phyloP scores from a whole-genome alignment of 225 moss, liverwort and hornwort genomes.

The Neckera pumila region DNA sequence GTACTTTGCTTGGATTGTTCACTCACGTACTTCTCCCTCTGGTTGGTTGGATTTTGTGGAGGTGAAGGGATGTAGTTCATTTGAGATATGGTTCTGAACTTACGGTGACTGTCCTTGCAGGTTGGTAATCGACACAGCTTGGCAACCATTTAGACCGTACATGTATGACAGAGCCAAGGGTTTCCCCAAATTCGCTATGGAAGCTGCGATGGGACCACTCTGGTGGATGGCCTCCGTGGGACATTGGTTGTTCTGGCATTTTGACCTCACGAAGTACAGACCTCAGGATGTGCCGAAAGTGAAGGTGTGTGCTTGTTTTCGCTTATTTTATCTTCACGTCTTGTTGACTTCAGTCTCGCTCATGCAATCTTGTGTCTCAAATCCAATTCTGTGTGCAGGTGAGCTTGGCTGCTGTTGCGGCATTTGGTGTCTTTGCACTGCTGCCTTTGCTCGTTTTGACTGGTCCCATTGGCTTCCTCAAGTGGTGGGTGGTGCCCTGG shows the following conservation, averaged over 20 bases:
- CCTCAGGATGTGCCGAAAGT: constrained; percentile 70
- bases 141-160: constrained; percentile 85
- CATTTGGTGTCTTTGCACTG: constrained; percentile 52
- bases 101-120: not conserved
- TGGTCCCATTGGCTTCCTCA: constrained; percentile 69
- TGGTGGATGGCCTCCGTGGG: constrained; percentile 87
- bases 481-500: constrained; percentile 93
- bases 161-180: constrained; percentile 60
- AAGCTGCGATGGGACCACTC: constrained; percentile 74
- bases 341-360: not conserved
- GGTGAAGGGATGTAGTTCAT: not conserved
- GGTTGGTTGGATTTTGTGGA: not conserved
- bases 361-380: not conserved
- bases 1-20: not conserved
- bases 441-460: constrained; percentile 53
- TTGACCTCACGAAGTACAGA: constrained; percentile 65
- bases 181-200: constrained; percentile 51
- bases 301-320: constrained; percentile 25
- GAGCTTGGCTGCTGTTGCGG: constrained; percentile 66
- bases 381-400: constrained; percentile 18
- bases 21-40: not conserved
- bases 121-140: constrained; percentile 77
- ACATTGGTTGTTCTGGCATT: constrained; percentile 89
- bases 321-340: not conserved
- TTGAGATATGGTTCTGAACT: not conserved